Base-by-base conservation (phyloP, 768 basidiomycete species). In the Tubosaeta sp. region DNA sequence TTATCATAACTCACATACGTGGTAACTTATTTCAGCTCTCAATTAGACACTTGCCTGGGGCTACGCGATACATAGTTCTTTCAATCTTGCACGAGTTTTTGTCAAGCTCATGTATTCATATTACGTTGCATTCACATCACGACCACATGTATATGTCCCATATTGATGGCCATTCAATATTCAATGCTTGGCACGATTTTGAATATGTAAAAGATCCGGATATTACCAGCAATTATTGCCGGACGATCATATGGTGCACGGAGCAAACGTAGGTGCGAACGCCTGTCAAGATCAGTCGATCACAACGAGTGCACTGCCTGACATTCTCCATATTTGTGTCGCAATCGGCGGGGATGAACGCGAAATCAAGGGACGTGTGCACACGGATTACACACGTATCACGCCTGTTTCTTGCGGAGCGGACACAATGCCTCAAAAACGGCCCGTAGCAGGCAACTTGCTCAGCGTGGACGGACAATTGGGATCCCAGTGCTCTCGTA, bases 21-120 rank as follows among this genome's bases (percentile, higher is more conserved):
- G 35, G 24, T 65, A 62, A 63, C 19, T 62, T 65, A 63, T 55
- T 22, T 40, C 35, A 14, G 12, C 36, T 1, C 16, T 0, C 27
- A 12, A 39, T 6, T 57, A 52, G 52, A 64, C 46, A 34, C 4
- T 53, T 16, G n/a, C 19, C 36, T 3, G 36, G 36, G 57, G 46
- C 32, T 24, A 27, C 44, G 11, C 18, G 6, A 29, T 43, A 42
- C 24, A 32, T 19, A 16, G 13, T 46, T 31, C 13, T 25, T 39
- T 39, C 34, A 35, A 35, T 18, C 30, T 25, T 24, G 22, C 19
- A 39, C 19, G 38, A 27, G 27, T 27, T 18, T 27, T n/a, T n/a
- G 24, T 3, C 27, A 1, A 32, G 24, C 31, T 48, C 53, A 31
- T 49, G 41, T 24, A 30, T 39, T 47, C 24, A 49, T 35, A 21